Evolutionary conservation across 2,329 filamentous ascomycete genomes (phyloP), one percentile per base, ranked within the genome.

Genomic region (Albophoma yamanashiensis): DNA sequence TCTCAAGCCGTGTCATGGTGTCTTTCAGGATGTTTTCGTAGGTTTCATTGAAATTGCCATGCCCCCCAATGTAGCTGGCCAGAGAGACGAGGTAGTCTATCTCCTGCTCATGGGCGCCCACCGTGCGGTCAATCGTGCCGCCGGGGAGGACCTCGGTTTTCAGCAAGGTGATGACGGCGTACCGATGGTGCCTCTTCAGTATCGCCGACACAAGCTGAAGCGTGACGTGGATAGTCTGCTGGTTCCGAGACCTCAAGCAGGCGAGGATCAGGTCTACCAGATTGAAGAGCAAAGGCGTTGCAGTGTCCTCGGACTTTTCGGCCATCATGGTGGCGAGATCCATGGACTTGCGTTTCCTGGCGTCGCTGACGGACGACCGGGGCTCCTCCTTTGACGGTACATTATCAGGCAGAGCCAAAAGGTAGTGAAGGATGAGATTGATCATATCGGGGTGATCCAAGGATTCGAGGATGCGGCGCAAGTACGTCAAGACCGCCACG

Each of bases 391-490:
- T 69, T 3, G 75, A 68, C 52, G 78, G 64, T 8, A 75, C 69
- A 1, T 64, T 63, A 60, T 89, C 88, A 1, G 89, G 88, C 11
- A 96, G 82, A 20, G 91, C 93, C 38, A 99, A 80, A 1, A 99
- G 82, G 71, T 97, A 99, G 65, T 92, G 89, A 7, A 99, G 82
- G 58, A 97, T 94, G 62, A 96, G 88, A 66, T 96, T 90, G 61
- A 97, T 91, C 78, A 99, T 88, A 68, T 97, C 92, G 9, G 91
- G 90, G 70, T 97, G 92, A 64, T 97, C 91, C 17, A 99, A 80
- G 0, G 91, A 89, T 71, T 97, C 92, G 7, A 99, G 81, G 59
- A 97, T 96, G 50, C 90, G 88, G 61, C 89, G 88, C 42, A 99
- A 80, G 72, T 99, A 97, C 2, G 92, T 97, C 63, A 97, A 80